phyloP scores from a whole-genome alignment of 2,329 filamentous ascomycete genomes.

The Tolypocladium ophioglossoides region DNA sequence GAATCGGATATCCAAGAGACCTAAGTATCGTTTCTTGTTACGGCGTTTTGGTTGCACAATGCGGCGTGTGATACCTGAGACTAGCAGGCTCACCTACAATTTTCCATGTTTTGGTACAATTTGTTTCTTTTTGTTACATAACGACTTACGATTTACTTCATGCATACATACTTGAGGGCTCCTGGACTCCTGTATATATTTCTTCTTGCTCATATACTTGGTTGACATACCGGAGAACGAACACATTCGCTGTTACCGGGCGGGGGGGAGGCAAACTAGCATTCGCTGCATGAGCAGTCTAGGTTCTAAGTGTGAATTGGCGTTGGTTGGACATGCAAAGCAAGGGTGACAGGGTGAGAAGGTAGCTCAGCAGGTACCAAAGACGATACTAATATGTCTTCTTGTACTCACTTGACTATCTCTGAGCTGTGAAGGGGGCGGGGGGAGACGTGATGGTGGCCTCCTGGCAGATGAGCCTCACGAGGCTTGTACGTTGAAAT shows the following conservation, averaged over 20 bases:
- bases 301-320: conserved; percentile 13
- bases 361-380: background rate
- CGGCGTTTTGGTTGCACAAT: background rate
- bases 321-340: conserved; percentile 12
- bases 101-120: background rate
- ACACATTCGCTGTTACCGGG: conserved; percentile 5
- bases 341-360: background rate
- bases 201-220: conserved; percentile 3
- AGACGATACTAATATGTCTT: background rate
- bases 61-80: background rate
- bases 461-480: no score
- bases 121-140: background rate
- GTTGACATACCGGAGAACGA: background rate
- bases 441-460: no score
- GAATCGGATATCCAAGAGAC: background rate
- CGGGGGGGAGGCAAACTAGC: conserved; percentile 6
- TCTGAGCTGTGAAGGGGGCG: background rate
- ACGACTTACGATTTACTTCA: conserved; percentile 2
- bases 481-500: no score
- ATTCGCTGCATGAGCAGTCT: conserved; percentile 18
- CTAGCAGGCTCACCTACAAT: background rate
- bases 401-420: background rate
- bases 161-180: background rate
- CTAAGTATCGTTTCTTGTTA: background rate
- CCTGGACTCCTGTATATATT: conserved; percentile 6